Evolutionary conservation across 306 rosid genomes (phyloP).

Genomic region (Datisca glomerata): DNA sequence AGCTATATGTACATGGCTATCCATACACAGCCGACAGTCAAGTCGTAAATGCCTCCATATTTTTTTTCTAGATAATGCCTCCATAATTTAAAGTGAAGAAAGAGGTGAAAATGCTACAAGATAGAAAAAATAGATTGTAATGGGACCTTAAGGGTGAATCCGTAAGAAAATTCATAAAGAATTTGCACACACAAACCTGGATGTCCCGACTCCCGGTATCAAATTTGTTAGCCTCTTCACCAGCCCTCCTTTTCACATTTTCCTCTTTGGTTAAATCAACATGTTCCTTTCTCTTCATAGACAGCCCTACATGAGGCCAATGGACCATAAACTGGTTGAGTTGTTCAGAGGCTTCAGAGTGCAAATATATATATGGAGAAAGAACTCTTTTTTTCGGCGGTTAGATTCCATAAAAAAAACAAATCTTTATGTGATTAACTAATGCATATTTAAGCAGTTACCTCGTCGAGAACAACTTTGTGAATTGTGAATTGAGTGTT

Average conservation of each 20-base stretch:
- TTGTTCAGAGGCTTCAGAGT: too few species aligned
- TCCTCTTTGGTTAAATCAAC: slow-evolving; percentile 20
- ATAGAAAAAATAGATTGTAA: too few species aligned
- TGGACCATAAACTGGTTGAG: slow-evolving; percentile 10
- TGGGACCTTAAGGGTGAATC: too few species aligned
- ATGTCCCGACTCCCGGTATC: slow-evolving; percentile 15
- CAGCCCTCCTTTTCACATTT: slow-evolving; percentile 26
- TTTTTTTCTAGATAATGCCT: too few species aligned
- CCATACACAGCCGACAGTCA: too few species aligned
- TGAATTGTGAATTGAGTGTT: slow-evolving; percentile 10
- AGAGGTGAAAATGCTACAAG: too few species aligned
- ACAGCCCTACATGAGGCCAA: slow-evolving; percentile 25
- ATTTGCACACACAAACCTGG: slow-evolving; percentile 41
- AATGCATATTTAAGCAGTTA: slow-evolving; percentile 18
- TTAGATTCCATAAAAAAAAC: background rate
- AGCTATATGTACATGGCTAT: too few species aligned
- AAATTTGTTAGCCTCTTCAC: slow-evolving; percentile 14
- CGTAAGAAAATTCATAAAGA: too few species aligned
- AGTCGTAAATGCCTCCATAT: too few species aligned
- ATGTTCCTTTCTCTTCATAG: slow-evolving; percentile 46
- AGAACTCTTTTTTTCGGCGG: too few species aligned
- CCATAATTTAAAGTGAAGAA: too few species aligned
- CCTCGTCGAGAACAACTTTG: slow-evolving; percentile 32
- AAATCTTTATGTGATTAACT: slow-evolving; percentile 6
- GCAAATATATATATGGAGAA: too few species aligned